Evolutionary conservation across 495 filamentous ascomycete genomes (phyloP).

Genomic region (Tuber magnatum): DNA sequence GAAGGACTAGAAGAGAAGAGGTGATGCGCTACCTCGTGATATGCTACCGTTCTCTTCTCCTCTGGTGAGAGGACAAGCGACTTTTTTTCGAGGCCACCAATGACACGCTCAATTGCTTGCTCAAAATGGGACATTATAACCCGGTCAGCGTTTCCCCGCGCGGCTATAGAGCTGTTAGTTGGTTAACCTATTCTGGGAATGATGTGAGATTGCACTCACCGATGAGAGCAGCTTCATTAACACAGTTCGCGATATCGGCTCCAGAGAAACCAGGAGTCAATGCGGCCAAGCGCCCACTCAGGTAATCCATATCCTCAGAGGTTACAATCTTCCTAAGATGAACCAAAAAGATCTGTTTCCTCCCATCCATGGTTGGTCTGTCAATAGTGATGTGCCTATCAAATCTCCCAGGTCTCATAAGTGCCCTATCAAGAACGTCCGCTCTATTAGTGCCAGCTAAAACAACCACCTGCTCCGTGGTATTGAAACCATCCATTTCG

Average conservation of each 20-base stretch:
- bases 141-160: conserved; percentile 64
- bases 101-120: conserved; percentile 91
- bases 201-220: conserved; percentile 54
- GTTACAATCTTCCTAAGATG: conserved; percentile 90
- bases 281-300: conserved; percentile 79
- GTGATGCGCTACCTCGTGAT: conserved; percentile 65
- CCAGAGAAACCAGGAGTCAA: conserved; percentile 93
- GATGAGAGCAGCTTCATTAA: conserved; percentile 93
- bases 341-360: conserved; percentile 91
- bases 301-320: conserved; percentile 73
- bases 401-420: conserved; percentile 94
- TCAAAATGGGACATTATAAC: conserved; percentile 90
- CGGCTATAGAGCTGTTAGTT: conserved; percentile 55
- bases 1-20: too few species aligned
- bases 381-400: conserved; percentile 94
- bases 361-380: conserved; percentile 88
- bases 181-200: conserved; percentile 3
- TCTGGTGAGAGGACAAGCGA: conserved; percentile 83
- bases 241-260: conserved; percentile 95
- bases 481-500: conserved; percentile 99
- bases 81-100: conserved; percentile 93
- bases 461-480: conserved; percentile 94
- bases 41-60: conserved; percentile 91
- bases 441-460: conserved; percentile 92
- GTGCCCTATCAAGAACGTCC: conserved; percentile 86